Evolutionary conservation across 2,329 filamentous ascomycete species (phyloP).

Genomic region (Venturia nashicola): DNA sequence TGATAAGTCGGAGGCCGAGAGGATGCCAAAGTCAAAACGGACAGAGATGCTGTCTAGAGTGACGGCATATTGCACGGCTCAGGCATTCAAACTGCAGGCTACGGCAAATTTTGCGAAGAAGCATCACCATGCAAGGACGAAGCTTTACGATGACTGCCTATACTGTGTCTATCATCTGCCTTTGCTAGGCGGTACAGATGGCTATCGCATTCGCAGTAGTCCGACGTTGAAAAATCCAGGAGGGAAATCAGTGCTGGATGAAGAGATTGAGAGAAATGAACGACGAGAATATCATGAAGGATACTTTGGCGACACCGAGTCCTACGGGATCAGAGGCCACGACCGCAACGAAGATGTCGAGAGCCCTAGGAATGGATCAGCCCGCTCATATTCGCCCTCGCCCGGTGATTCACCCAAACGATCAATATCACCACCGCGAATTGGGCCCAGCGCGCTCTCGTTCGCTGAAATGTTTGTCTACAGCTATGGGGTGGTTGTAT

Average conservation of each 20-base stretch:
- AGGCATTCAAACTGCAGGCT: constrained; percentile 78
- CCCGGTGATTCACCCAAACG: constrained; percentile 16
- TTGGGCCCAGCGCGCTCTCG: constrained; percentile 59
- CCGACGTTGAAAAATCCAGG: constrained; percentile 87
- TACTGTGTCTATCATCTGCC: constrained; percentile 94
- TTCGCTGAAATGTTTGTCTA: constrained; percentile 97
- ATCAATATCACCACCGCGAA: constrained; percentile 27
- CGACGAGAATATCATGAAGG: constrained; percentile 80
- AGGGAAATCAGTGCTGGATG: constrained; percentile 81
- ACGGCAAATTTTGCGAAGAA: constrained; percentile 83
- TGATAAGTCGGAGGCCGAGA: constrained; percentile 87
- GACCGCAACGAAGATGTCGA: constrained; percentile 9
- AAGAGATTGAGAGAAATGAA: constrained; percentile 93
- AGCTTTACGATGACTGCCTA: constrained; percentile 94
- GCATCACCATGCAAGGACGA: constrained; percentile 81
- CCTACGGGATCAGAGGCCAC: constrained; percentile 33
- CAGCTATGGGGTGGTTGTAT: constrained; percentile 92
- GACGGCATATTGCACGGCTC: constrained; percentile 92
- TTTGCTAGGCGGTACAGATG: constrained; percentile 70
- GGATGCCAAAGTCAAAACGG: constrained; percentile 75
- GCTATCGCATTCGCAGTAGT: constrained; percentile 78
- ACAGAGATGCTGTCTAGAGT: constrained; percentile 72
- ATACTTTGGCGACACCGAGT: constrained; percentile 65
- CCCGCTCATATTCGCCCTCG: background rate
- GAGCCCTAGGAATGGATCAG: constrained; percentile 11